A percentile compares a stretch with the other conserved stretches of the same genome.
phyloP scores from a whole-genome alignment of 164 flowering plant species.

The Vitis labrusca region DNA sequence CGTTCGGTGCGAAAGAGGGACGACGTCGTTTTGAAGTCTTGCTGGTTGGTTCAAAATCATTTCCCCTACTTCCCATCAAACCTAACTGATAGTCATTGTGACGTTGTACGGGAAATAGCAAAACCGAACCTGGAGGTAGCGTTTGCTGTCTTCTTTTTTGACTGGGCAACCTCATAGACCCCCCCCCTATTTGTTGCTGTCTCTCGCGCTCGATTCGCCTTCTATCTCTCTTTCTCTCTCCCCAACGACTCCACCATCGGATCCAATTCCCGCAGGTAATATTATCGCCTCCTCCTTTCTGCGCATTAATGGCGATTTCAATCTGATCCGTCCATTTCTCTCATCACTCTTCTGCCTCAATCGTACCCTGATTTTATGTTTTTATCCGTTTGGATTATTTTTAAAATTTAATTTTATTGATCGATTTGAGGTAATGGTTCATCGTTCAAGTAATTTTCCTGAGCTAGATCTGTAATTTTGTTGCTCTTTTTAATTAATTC shows the following conservation, averaged over 20 bases:
- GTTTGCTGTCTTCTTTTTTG: slow-evolving; percentile 13
- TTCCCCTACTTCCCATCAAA: too few relatives aligned
- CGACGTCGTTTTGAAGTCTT: too few relatives aligned
- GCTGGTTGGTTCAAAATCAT: too few relatives aligned
- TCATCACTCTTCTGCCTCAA: neutral
- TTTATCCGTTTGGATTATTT: neutral
- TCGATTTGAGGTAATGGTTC: neutral
- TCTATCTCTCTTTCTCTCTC: slow-evolving; percentile 16
- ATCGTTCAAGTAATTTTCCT: too few relatives aligned
- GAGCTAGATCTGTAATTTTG: too few relatives aligned
- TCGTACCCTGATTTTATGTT: neutral
- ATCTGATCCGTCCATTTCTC: neutral
- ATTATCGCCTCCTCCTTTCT: neutral
- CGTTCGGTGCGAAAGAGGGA: too few relatives aligned
- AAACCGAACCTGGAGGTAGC: too few relatives aligned
- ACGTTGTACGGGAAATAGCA: too few relatives aligned
- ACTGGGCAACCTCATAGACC: slow-evolving; percentile 18
- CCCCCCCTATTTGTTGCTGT: neutral
- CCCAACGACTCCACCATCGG: neutral
- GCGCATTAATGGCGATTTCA: neutral
- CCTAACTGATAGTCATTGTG: too few relatives aligned
- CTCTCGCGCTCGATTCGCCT: slow-evolving; percentile 33
- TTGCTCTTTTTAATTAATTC: too few relatives aligned
- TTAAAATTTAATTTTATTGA: neutral
- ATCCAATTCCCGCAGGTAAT: slow-evolving; percentile 8